A percentile compares a stretch with the other conserved stretches of the same genome.
Conservation (phyloP, 768 basidiomycete genomes). For the Trametes maxima region DNA sequence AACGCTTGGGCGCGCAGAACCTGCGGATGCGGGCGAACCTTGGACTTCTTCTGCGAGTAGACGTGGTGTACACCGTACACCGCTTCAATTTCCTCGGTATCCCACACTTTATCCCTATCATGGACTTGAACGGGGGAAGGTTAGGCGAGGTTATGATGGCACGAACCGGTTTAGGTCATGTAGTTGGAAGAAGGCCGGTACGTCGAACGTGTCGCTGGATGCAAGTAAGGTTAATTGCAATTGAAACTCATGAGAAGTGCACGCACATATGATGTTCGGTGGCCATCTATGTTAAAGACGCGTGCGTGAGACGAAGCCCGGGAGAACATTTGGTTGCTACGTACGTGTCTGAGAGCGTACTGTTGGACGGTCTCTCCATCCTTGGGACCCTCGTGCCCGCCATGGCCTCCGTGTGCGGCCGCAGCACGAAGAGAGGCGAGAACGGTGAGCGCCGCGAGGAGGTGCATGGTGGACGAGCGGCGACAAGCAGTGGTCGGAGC, state of each 20-base stretch:
- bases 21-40: slow-evolving; percentile 40
- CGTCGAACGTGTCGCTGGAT: slow-evolving; percentile 78
- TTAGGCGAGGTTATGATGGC: not conserved
- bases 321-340: slow-evolving; percentile 35
- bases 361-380: slow-evolving; percentile 69
- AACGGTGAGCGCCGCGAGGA: slow-evolving; percentile 45
- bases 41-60: slow-evolving; percentile 80
- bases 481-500: no score
- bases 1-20: not conserved
- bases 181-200: slow-evolving; percentile 89
- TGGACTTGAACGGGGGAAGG: not conserved
- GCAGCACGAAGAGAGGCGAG: slow-evolving; percentile 36
- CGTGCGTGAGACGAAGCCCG: not conserved
- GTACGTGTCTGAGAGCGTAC: slow-evolving; percentile 90
- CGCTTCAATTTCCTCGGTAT: slow-evolving; percentile 87
- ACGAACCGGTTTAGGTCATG: slow-evolving; percentile 87
- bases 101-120: slow-evolving; percentile 49
- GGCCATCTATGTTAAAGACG: slow-evolving; percentile 63
- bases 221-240: not conserved
- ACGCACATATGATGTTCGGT: slow-evolving; percentile 84
- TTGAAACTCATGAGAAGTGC: not conserved
- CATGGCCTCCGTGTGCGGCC: slow-evolving; percentile 65
- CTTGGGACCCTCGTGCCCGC: slow-evolving; percentile 39
- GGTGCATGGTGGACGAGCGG: slow-evolving; percentile 39
- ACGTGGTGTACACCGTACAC: slow-evolving; percentile 96